Base-by-base conservation (phyloP, 768 basidiomycete genomes). In the Bullera alba region DNA sequence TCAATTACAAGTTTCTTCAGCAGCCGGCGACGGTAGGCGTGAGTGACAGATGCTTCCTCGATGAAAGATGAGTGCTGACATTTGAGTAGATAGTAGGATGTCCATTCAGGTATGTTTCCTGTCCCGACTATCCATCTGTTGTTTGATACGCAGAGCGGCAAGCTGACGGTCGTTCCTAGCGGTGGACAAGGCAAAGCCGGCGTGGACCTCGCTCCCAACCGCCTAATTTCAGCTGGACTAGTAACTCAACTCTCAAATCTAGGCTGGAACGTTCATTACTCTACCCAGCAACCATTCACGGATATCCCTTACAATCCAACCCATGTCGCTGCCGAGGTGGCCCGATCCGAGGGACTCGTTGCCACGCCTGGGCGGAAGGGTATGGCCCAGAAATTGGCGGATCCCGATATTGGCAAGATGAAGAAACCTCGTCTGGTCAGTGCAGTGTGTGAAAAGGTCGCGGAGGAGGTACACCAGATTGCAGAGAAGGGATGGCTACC, bases 391-490 rank as follows among this genome's bases (percentile, higher is more conserved):
- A 79, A 4, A 74, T 43, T 65, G 15, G 57, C 63, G 45, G 87
- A 91, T 68, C 84, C 87, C 26, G 86, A 86, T 12, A 86, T 90
- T 55, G 90, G 88, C 21, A 84, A 79, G 57, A 78, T 99, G 57
- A 93, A 87, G 79, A 90, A 92, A 70, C 91, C 93, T 8, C 76
- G 87, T 21, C 73, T 89, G 30, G 93, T 97, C 29, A 86, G 86
- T 22, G 78, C 79, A 15, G 92, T 96, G 36, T 83, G 81, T 57
- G 71, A 89, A 70, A 79, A 83, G 37, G 84, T 97, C 30, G 82
- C 86, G n/a, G 73, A 78, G 29, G 82, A 75, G 27, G 85, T 97
- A n/a, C 81, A 81, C 12, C 79, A 67, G 2, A 86, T 91, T 72
- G 82, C 81, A 22, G 79, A 79, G 74, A 81, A 81, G 46, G 90